phyloP scores from a whole-genome alignment of 208 protist species.

The Crithidia acanthocephali region DNA sequence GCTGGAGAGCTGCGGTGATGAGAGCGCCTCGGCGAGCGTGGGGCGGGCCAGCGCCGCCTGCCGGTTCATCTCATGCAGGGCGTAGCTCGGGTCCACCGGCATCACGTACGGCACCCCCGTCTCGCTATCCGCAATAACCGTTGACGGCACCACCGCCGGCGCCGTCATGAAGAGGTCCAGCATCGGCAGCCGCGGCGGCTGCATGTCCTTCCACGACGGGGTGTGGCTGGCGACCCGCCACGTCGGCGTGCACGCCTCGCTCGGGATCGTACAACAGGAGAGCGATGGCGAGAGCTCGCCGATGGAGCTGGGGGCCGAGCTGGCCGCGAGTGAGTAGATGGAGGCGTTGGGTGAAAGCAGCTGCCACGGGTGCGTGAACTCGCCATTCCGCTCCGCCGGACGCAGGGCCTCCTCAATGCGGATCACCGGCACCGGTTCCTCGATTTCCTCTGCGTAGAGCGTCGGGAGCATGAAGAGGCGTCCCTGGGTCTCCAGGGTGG shows the following conservation, averaged over 20 bases:
- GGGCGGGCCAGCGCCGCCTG: conserved; percentile 14
- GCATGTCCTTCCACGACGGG: conserved; percentile 20
- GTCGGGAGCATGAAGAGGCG: conserved; percentile 46
- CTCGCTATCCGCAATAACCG: conserved; percentile 22
- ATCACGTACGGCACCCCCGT: conserved; percentile 26
- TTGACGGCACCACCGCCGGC: conserved; percentile 28
- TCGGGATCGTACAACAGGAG: conserved; percentile 20
- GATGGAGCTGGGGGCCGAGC: conserved; percentile 28
- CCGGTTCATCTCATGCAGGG: conserved; percentile 18
- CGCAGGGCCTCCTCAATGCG: conserved; percentile 16
- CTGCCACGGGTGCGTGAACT: conserved; percentile 26
- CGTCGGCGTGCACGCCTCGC: conserved; percentile 17
- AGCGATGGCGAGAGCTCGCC: conserved; percentile 31
- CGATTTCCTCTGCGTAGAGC: conserved; percentile 29
- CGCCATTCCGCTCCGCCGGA: background rate
- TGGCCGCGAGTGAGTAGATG: conserved; percentile 23
- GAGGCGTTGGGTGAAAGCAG: conserved; percentile 27
- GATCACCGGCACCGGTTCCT: conserved; percentile 30
- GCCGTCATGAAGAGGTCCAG: conserved; percentile 35
- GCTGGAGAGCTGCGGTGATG: conserved; percentile 26
- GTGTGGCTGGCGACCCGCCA: conserved; percentile 8
- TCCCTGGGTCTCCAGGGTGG: conserved; percentile 30
- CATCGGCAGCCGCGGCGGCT: conserved; percentile 27
- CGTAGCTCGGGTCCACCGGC: conserved; percentile 30
- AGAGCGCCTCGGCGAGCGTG: conserved; percentile 8